Base-by-base conservation (phyloP, 2,329 filamentous ascomycete species). In the Triangularia verruculosa region DNA sequence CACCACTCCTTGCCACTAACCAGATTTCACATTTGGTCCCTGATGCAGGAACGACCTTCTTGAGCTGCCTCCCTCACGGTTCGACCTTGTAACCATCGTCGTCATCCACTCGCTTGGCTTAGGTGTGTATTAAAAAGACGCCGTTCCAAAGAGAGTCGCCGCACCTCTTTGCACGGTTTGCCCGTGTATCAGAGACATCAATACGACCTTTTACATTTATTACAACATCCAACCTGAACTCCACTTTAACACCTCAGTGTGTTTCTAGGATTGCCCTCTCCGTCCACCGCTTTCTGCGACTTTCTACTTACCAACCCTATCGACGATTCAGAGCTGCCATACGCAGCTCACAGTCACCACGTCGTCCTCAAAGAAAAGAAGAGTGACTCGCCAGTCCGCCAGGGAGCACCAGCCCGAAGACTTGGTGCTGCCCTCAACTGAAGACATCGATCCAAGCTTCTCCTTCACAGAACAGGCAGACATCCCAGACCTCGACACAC, bases 341-440 rank as follows among this genome's bases (percentile, higher is more conserved):
- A 75, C 75, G 86, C 86, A 88, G 86, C 86, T 89, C 86, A 78
- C 82, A 76, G 81, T 84, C 86, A 89, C 83, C 78, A 89, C 86
- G 86, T 88, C 86, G 86, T 88, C 85, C 80, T 82, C 79, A 83
- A 89, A 89, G 86, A 89, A 89, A 86, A 83, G 86, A 82, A 89
- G 86, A 83, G 83, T 89, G 72, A 80, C 79, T 73, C 82, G 80
- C 70, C 79, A 77, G 73, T 75, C 77, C 67, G 74, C 76, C 70
- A 74, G 76, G 73, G 78, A 82, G 74, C 73, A 76, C 66, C 75
- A 75, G 60, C 68, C 71, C 62, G 70, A 72, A 57, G 82, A 85
- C 69, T 77, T 76, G 64, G 78, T 80, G 68, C 74, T 84, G 63
- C 80, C 78, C 71, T 86, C 84, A 66, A 84, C 81, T 73, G 83